A percentile compares a stretch with the other conserved stretches of the same genome.
Conservation (phyloP, 2,329 filamentous ascomycete genomes). For the Verticillium klebahnii region DNA sequence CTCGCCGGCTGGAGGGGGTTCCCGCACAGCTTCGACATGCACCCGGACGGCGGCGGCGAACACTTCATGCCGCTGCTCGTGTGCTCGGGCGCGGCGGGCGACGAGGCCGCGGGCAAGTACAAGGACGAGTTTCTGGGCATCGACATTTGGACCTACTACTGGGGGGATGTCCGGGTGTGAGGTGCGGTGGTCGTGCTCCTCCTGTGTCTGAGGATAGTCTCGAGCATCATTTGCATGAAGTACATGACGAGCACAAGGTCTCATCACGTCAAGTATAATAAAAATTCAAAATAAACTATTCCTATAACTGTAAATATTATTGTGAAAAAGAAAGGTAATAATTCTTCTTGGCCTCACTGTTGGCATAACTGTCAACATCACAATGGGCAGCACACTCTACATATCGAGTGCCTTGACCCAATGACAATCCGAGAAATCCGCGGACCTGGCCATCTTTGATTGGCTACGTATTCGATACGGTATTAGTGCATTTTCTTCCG, state of each 20-base stretch:
- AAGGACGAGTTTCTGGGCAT: constrained; percentile 43
- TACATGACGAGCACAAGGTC: too few relatives aligned
- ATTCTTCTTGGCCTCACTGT: too few relatives aligned
- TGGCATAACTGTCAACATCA: too few relatives aligned
- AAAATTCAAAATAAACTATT: too few relatives aligned
- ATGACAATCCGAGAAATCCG: not conserved
- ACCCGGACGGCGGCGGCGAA: constrained; percentile 48
- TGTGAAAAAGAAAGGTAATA: too few relatives aligned
- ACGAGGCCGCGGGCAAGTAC: constrained; percentile 38
- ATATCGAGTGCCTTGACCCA: not conserved
- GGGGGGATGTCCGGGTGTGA: constrained; percentile 27
- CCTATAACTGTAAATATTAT: too few relatives aligned
- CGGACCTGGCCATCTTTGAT: not conserved
- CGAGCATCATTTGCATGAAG: too few relatives aligned
- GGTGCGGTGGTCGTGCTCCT: not conserved
- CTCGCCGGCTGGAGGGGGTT: constrained; percentile 44
- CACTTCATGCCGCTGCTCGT: constrained; percentile 58
- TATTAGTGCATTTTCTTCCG: not conserved
- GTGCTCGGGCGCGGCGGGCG: constrained; percentile 45
- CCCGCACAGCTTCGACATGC: constrained; percentile 45
- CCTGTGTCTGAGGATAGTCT: too few relatives aligned
- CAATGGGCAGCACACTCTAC: too few relatives aligned
- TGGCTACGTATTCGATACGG: not conserved
- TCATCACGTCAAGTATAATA: too few relatives aligned
- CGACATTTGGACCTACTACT: constrained; percentile 52